Percentiles rank a stretch among this genome's conserved stretches.
Conservation (phyloP, 2,329 filamentous ascomycete species). For the Diaporthe sp. region DNA sequence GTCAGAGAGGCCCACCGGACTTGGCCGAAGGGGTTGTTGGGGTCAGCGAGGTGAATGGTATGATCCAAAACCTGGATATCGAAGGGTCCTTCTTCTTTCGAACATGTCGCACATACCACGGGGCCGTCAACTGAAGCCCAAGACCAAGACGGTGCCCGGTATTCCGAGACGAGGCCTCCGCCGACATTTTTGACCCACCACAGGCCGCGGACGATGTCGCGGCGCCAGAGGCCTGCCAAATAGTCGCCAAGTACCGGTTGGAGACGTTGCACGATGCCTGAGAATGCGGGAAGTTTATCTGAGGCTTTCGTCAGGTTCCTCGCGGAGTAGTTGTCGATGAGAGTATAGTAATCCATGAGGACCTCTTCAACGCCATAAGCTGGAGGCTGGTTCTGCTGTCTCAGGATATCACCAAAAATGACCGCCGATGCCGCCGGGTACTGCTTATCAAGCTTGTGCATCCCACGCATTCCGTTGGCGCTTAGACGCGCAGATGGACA, state of each 20-base stretch:
- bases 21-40: neutral
- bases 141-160: conserved; percentile 19
- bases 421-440: neutral
- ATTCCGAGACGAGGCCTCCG: neutral
- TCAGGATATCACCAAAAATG: neutral
- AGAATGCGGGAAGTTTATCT: conserved; percentile 3
- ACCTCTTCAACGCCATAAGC: neutral
- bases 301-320: neutral
- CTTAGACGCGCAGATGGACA: conserved; percentile 1
- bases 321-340: neutral
- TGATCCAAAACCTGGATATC: neutral
- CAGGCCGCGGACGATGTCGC: neutral
- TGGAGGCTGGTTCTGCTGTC: neutral
- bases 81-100: neutral
- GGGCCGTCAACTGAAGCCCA: conserved; percentile 2
- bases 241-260: neutral
- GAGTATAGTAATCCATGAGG: neutral
- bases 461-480: conserved; percentile 1
- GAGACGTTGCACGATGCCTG: neutral
- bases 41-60: neutral
- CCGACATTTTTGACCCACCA: neutral
- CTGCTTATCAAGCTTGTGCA: neutral
- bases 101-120: neutral
- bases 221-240: conserved; percentile 15
- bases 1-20: neutral